phyloP scores from a whole-genome alignment of 2,329 filamentous ascomycete species.

The Arthrinium phaeospermum region DNA sequence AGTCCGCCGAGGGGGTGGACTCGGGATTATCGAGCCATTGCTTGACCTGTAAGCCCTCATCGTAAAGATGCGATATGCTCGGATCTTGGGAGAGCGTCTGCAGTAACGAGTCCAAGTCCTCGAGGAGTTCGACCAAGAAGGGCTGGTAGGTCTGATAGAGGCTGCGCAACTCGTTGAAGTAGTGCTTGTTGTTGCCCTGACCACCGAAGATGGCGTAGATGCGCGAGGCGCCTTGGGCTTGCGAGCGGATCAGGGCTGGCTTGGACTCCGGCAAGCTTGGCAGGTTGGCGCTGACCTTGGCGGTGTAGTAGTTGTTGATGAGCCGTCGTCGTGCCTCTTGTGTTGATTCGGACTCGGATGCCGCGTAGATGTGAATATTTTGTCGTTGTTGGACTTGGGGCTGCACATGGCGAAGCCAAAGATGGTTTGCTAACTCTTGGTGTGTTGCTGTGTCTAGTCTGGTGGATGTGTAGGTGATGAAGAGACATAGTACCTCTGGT shows the following conservation, averaged over 20 bases:
- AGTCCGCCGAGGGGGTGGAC: conserved; percentile 36
- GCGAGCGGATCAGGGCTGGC: conserved; percentile 15
- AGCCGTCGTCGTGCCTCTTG: not conserved
- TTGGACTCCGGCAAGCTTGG: not conserved
- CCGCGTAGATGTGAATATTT: conserved; percentile 1
- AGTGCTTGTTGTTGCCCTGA: conserved; percentile 33
- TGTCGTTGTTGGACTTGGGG: not conserved
- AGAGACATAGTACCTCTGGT: not conserved
- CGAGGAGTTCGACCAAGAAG: conserved; percentile 26
- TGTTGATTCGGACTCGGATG: not conserved
- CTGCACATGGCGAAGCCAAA: not conserved
- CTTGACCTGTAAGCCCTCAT: conserved; percentile 37
- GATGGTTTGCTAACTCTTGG: not conserved
- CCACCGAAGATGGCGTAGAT: conserved; percentile 32
- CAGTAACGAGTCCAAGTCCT: conserved; percentile 27
- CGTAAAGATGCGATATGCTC: conserved; percentile 29
- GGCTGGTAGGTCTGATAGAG: conserved; percentile 30
- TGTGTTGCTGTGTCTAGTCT: not conserved
- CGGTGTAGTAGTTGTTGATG: conserved; percentile 5
- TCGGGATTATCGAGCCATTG: conserved; percentile 36
- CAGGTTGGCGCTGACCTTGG: not conserved
- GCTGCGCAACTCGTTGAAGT: conserved; percentile 31
- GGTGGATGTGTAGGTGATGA: not conserved
- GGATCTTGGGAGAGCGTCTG: conserved; percentile 29
- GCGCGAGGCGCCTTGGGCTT: conserved; percentile 24